Percentiles rank a stretch among this genome's conserved stretches.
Conservation (phyloP, 2,329 filamentous ascomycete genomes). For the Alternaria alternata region DNA sequence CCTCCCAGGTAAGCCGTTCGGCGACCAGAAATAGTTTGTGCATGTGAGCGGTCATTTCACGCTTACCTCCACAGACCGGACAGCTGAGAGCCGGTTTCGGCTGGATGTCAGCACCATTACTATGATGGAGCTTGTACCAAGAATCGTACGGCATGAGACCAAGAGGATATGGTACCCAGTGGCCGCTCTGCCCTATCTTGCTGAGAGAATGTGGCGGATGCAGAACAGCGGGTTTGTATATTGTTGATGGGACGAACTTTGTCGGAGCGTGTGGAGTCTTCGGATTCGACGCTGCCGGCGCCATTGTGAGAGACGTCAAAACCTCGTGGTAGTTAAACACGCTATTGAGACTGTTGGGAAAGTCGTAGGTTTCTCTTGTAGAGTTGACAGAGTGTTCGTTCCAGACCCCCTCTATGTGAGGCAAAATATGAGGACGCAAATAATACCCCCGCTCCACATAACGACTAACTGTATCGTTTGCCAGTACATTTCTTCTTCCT, state of each 20-base stretch:
- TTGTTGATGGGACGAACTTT: too few relatives aligned
- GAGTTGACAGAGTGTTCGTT: too few relatives aligned
- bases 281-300: neutral
- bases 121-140: constrained; percentile 33
- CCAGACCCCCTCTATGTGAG: too few relatives aligned
- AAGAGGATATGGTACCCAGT: constrained; percentile 35
- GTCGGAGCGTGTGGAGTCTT: neutral
- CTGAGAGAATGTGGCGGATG: constrained; percentile 25
- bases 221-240: neutral
- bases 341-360: too few relatives aligned
- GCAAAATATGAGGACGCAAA: too few relatives aligned
- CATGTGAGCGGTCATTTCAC: constrained; percentile 27
- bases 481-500: too few relatives aligned
- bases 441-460: too few relatives aligned
- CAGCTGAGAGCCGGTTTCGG: constrained; percentile 22
- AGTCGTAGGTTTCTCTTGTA: too few relatives aligned
- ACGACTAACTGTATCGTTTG: too few relatives aligned
- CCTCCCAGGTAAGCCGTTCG: constrained; percentile 36
- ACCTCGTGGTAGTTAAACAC: too few relatives aligned
- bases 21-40: constrained; percentile 43
- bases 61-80: constrained; percentile 22
- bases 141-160: constrained; percentile 23
- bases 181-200: constrained; percentile 31
- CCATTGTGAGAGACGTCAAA: too few relatives aligned
- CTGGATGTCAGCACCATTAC: constrained; percentile 6